Percentiles rank a stretch among this genome's conserved stretches.
Evolutionary conservation across 108 stramenopile species (phyloP).

Genomic region (Fragilariopsis cylindrus): DNA sequence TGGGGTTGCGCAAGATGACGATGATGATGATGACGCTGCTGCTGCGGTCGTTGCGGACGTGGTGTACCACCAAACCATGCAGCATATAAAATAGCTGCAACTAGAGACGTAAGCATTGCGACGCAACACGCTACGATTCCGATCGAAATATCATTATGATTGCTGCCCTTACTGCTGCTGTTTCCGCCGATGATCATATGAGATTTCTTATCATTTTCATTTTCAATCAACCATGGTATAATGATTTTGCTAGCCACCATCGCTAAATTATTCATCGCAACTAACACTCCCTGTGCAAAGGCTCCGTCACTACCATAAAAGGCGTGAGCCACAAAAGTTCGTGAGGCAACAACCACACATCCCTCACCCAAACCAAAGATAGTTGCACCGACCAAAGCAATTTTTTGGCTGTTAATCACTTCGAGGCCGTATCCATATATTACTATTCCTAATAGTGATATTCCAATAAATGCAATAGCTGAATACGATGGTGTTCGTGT

Average conservation of each 20-base stretch:
- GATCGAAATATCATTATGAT: not conserved
- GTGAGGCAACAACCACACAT: constrained; percentile 15
- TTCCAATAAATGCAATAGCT: constrained; percentile 11
- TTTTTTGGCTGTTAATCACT: not conserved
- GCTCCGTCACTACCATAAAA: constrained; percentile 17
- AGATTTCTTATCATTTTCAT: not conserved
- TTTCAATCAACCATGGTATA: constrained; percentile 12
- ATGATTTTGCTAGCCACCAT: constrained; percentile 16
- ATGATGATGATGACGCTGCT: not conserved
- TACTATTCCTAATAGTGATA: constrained; percentile 7
- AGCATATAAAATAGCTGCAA: not conserved
- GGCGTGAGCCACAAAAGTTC: constrained; percentile 17
- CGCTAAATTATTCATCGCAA: constrained; percentile 9
- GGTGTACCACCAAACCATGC: not conserved
- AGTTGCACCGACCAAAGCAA: constrained; percentile 8
- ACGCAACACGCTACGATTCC: constrained; percentile 11
- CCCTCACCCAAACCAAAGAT: constrained; percentile 14
- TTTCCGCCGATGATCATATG: too few relatives aligned
- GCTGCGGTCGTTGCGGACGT: not conserved
- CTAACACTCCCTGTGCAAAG: constrained; percentile 15
- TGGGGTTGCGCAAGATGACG: too few relatives aligned
- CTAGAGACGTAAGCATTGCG: not conserved
- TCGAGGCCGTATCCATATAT: constrained; percentile 15
- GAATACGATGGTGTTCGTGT: constrained; percentile 15
- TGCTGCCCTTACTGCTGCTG: too few relatives aligned